Base-by-base conservation (phyloP, 2,329 filamentous ascomycete species). In the Verticillium nubilum region DNA sequence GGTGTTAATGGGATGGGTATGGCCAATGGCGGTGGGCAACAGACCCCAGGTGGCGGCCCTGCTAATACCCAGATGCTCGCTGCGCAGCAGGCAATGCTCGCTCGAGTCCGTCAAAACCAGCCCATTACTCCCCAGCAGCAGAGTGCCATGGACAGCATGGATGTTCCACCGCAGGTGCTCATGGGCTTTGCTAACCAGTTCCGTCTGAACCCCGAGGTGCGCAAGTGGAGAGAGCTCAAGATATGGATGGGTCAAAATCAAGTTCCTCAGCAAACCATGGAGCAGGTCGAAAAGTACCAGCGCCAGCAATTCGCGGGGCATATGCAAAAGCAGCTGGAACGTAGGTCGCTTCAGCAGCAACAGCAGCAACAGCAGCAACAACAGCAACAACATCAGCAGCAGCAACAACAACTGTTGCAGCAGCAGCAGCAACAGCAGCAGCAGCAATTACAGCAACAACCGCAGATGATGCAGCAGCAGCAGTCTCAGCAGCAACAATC, bases 211-310 rank as follows among this genome's bases (percentile, higher is more conserved):
- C 65, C 70, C 0, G 77, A 81, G 0, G 65, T 80, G 5, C 80
- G 79, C 67, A 82, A 78, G 62, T 83, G 80, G 80, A 70, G 70
- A 17, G 77, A 80, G 3, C 67, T 82, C 12, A 79, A 78, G 64
- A 60, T 64, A 2, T 81, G 76, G 75, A 63, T 79, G 4, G 62
- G 61, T 10, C 72, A 74, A 56, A 76, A 75, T 54, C 73, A 71
- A 56, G 60, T 77, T 1, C 63, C 72, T 0, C 68, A 69, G 5
- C 61, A 68, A 2, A 57, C 72, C 9, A 72, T 73, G 25, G 63
- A 58, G 5, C 72, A 74, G 57, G 68, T 80, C 13, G 61, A 66
- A 50, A 65, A 67, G 53, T 66, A 68, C 52, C 67, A 66, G 35
- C 58, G 62, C 56, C 66, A 67, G 29, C 64, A 63, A 28, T 53